Evolutionary conservation across 2,329 filamentous ascomycete species (phyloP), one percentile per base, ranked within the genome.

Genomic region (Periconia sp.): DNA sequence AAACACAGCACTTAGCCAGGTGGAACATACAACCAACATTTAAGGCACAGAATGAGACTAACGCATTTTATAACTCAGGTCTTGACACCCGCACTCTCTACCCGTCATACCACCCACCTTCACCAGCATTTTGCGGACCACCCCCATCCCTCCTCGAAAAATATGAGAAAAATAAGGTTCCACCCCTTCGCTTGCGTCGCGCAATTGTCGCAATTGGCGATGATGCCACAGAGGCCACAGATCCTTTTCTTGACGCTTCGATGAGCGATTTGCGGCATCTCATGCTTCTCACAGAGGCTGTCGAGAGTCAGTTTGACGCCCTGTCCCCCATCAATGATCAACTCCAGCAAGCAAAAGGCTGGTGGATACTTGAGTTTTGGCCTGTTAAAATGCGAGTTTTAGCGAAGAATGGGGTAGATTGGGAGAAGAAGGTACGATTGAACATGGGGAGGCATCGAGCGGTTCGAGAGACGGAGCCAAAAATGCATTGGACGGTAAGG

Each of bases 321-420:
- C 43, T 72, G n/a, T 54, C 66, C n/a, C 57, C 60, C 0, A 59
- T 74, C 33, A 74, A 74, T 33, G 73, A 76, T 37, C 67, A 71
- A 47, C 59, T 76, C 2, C 56, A 45, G 2, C 36, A 64, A 9
- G 66, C 66, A 1, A 72, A 67, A 34, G 50, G 52, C 3, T 76
- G 73, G 73, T 76, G 73, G 73, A 46, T 74, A 4, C 57, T 75
- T 2, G 73, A 76, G 46, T 44, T 72, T 13, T 74, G 68, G 70
- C 73, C 73, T 0, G 61, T 75, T 7, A 72, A 75, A 41, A 60
- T 75, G 2, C 51, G 63, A 2, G 39, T 73, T 2, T 61, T 69
- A 49, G 55, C 57, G 7, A 53, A 59, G 18, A 48, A 56, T 5
- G 47, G 54, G 0, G 63, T 68, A 7, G 48, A 57, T 4, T 75